Evolutionary conservation across 75 land plant species (phyloP), one percentile per base, ranked within the genome.

Genomic region (Cunninghamia lanceolata): DNA sequence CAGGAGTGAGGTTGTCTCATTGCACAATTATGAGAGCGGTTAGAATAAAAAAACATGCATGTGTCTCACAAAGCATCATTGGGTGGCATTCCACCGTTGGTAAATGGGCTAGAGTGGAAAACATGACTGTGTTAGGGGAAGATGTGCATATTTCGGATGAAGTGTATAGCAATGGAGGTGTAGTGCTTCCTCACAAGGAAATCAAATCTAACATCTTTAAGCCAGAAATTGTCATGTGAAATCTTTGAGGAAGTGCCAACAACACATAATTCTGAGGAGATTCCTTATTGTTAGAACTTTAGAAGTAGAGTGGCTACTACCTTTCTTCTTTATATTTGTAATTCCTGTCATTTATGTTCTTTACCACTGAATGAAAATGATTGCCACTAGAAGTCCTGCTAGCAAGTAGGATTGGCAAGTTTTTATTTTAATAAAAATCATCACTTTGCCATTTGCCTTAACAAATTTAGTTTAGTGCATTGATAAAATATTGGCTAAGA

Each of bases 21-120:
- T 90, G 91, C 70, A 89, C 91, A 42, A 83, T 90, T 45, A 90
- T 90, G 91, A 86, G 91, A 40, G 91, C 91, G 1, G 91, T 90
- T 19, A 92, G 88, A 35, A 86, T 90, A 11, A 90, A 90, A 88
- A 90, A 90, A 83, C 91, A 90, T 68, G 91, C 91, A 3, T 90
- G 91, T 82, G 87, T 90, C 76, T 89, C 91, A 7, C 68, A 86
- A 15, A 90, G 91, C 71, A 90, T 90, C 40, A 84, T 90, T 75
- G 91, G 91, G 10, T 90, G 91, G 91, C 91, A 90, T 77, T 90
- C 88, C 38, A 89, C 91, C 0, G 84, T 90, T n/a, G 91, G 91
- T 9, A 84, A 89, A 70, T 90, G 91, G 91, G 91, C 91, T 46
- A 34, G 91, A 38, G 85, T 86, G n/a, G 91, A 90, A 82, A 90